phyloP scores from a whole-genome alignment of 768 basidiomycete species.

The Amanita phalloides region DNA sequence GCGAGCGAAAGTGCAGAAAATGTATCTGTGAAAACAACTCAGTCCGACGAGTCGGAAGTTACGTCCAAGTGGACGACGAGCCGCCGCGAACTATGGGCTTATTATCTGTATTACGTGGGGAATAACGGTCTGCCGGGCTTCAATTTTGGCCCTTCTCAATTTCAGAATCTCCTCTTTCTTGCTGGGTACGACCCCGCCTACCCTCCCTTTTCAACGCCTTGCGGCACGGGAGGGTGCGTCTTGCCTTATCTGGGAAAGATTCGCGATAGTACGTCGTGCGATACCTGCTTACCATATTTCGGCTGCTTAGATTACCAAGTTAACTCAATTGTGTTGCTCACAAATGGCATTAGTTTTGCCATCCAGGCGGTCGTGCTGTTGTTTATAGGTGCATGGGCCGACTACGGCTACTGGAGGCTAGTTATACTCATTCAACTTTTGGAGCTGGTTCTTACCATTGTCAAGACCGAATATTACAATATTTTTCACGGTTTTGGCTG shows the following conservation, averaged over 20 bases:
- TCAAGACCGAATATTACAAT: constrained; percentile 67
- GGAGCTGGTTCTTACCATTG: constrained; percentile 3
- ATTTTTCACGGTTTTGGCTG: constrained; percentile 55
- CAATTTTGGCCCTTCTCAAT: constrained; percentile 67
- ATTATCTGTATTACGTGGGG: constrained; percentile 53
- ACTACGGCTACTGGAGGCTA: constrained; percentile 70
- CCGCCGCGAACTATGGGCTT: constrained; percentile 43
- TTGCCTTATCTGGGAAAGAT: constrained; percentile 52
- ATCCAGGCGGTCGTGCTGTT: constrained; percentile 61
- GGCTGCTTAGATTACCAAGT: constrained; percentile 24
- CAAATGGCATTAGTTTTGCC: constrained; percentile 73
- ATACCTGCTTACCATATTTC: background rate
- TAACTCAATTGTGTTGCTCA: constrained; percentile 69
- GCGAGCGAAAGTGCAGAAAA: background rate
- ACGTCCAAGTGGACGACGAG: constrained; percentile 26
- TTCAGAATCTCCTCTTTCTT: constrained; percentile 61
- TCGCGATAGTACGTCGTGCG: constrained; percentile 40
- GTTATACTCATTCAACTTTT: background rate
- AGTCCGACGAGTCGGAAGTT: background rate
- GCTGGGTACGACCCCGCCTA: constrained; percentile 64
- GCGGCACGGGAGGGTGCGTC: constrained; percentile 45
- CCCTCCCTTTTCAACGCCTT: constrained; percentile 41
- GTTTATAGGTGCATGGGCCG: constrained; percentile 67
- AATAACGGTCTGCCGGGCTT: constrained; percentile 62
- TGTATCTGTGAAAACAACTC: background rate